Evolutionary conservation across 139 green algal species (phyloP).

Genomic region (Chlamydomonas sphaeroides): DNA sequence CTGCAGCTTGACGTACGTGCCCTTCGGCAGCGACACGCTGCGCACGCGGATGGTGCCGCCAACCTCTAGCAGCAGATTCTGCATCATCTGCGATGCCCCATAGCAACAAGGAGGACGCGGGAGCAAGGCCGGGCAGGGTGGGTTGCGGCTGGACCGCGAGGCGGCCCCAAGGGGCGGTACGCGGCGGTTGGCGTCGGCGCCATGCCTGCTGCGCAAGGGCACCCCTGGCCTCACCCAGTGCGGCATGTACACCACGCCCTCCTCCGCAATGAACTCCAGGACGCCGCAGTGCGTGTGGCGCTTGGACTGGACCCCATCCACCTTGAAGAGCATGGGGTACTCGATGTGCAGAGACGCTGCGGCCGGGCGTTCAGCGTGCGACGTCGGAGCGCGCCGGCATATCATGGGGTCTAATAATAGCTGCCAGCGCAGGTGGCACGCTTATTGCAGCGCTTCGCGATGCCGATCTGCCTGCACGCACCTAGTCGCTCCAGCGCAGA

Average conservation of each 20-base stretch:
- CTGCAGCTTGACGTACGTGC: constrained; percentile 95
- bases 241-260: constrained; percentile 96
- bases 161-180: too few relatives aligned
- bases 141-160: too few relatives aligned
- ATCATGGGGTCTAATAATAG: too few relatives aligned
- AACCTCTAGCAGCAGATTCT: constrained; percentile 94
- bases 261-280: constrained; percentile 98
- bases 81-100: constrained; percentile 99
- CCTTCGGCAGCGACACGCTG: constrained; percentile 92
- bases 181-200: too few relatives aligned
- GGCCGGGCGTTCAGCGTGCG: too few relatives aligned
- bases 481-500: constrained; percentile 93
- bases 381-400: too few relatives aligned
- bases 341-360: constrained; percentile 95
- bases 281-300: constrained; percentile 95
- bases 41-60: constrained; percentile 89
- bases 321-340: constrained; percentile 98
- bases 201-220: too few relatives aligned
- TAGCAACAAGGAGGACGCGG: too few relatives aligned
- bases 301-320: constrained; percentile 76
- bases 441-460: too few relatives aligned
- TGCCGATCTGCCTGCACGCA: constrained; percentile 55
- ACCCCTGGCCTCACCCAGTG: constrained; percentile 95
- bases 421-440: too few relatives aligned
- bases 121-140: too few relatives aligned